Conservation (phyloP, 495 filamentous ascomycete genomes). For the Amphirosellinia nigrospora region DNA sequence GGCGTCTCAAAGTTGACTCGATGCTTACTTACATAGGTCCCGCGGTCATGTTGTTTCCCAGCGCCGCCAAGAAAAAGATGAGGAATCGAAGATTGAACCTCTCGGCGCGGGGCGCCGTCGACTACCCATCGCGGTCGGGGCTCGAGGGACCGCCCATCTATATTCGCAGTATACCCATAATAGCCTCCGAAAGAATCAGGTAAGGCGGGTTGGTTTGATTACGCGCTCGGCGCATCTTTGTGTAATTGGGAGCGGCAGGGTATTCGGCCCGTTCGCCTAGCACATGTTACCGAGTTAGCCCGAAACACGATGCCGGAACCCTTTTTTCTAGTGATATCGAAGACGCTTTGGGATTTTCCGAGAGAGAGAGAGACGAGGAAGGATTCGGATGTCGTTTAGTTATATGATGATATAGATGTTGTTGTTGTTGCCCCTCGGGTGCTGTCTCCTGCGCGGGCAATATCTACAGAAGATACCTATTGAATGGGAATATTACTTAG, state of each 20-base stretch:
- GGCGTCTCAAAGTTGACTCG: neutral
- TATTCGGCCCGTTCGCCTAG: conserved; percentile 22
- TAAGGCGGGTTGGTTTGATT: neutral
- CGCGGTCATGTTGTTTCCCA: neutral
- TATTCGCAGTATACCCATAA: neutral
- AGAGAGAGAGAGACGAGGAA: neutral
- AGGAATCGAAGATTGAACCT: neutral
- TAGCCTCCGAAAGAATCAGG: neutral
- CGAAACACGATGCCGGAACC: neutral
- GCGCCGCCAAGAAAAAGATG: neutral
- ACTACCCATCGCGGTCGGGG: neutral
- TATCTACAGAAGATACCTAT: no score
- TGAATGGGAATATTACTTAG: no score
- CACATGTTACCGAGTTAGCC: neutral
- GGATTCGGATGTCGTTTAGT: neutral
- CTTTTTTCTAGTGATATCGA: neutral
- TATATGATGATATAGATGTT: neutral
- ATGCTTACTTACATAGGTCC: neutral
- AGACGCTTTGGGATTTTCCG: neutral
- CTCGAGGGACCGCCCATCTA: neutral
- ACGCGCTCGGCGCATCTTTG: neutral
- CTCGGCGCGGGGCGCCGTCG: neutral
- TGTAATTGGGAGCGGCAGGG: conserved; percentile 7
- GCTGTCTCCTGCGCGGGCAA: neutral
- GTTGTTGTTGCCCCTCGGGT: neutral